Evolutionary conservation across 371 early-diverging fungal species (phyloP), one percentile per base, ranked within the genome.

Genomic region (Rhizopus stolonifer): DNA sequence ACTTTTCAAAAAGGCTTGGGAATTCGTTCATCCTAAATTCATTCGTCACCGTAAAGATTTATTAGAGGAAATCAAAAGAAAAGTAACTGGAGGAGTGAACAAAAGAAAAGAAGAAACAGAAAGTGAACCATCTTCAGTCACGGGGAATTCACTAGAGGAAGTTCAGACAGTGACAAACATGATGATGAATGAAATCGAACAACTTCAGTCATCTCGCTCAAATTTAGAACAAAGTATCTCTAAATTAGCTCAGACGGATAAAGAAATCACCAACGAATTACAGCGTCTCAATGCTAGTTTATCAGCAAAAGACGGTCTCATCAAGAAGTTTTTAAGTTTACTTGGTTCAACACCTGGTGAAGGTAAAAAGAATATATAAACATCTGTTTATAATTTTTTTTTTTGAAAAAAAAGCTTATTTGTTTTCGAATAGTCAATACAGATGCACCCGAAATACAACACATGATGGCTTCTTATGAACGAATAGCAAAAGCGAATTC

Each of bases 21-120:
- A 89, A 61, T 91, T 89, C 64, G 79, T 77, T 22, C 92, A 91
- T 63, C 87, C 87, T 46, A 78, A 81, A 47, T 91, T 91, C 52
- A 80, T 81, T 49, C 67, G 77, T 33, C 81, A 82, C 59, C 80
- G 79, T 31, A 68, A 72, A 43, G 87, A 88, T 49, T 55, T 84
- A 38, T 67, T 91, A 21, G 86, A 78, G 33, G 72, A 80, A 17
- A 86, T 86, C 46, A 82, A 68, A 23, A 61, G 86, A 43, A 84
- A 84, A 47, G 64, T 72, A n/a, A 66, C 76, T 15, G 65, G 52
- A 31, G 51, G 23, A 39, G 31, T 45, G 55, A 45, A 14, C 69
- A 72, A 54, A 49, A 65, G 60, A 53, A 64, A 70, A 47, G 62
- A 70, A 11, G 69, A 65, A 14, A 39, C 15, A 3, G 13, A 29